phyloP scores from a whole-genome alignment of 768 basidiomycete species.

The Hydnum rufescens region DNA sequence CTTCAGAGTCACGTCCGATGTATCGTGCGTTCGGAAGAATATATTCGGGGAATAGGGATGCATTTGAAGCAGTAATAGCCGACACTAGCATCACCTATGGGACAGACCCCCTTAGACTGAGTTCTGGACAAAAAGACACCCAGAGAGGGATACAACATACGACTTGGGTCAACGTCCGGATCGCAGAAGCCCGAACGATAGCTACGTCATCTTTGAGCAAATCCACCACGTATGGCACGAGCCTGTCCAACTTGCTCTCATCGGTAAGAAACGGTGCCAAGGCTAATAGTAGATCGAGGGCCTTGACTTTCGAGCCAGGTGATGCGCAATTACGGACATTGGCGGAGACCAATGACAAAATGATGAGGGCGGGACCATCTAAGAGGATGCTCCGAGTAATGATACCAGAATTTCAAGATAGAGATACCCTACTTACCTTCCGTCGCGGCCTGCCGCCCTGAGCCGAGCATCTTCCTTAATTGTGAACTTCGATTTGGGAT shows the following conservation, averaged over 20 bases:
- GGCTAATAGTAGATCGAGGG: constrained; percentile 71
- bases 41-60: constrained; percentile 78
- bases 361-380: constrained; percentile 82
- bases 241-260: constrained; percentile 84
- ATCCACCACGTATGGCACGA: constrained; percentile 82
- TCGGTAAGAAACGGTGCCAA: constrained; percentile 69
- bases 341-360: constrained; percentile 70
- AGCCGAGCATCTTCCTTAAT: constrained; percentile 16
- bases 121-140: background rate
- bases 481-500: constrained; percentile 48
- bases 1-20: constrained; percentile 64
- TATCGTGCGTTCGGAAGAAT: constrained; percentile 79
- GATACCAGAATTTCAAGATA: background rate
- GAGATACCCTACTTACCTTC: constrained; percentile 29
- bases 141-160: constrained; percentile 26
- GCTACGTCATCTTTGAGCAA: constrained; percentile 73
- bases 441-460: constrained; percentile 28
- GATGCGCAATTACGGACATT: constrained; percentile 76
- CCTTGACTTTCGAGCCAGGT: constrained; percentile 70
- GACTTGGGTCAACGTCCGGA: constrained; percentile 64
- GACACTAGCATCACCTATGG: constrained; percentile 38
- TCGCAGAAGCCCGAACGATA: constrained; percentile 56
- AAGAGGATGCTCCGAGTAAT: too few relatives aligned
- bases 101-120: background rate
- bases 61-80: constrained; percentile 42